Base-by-base conservation (phyloP, 805 yeast species). In the Candida michaelii region DNA sequence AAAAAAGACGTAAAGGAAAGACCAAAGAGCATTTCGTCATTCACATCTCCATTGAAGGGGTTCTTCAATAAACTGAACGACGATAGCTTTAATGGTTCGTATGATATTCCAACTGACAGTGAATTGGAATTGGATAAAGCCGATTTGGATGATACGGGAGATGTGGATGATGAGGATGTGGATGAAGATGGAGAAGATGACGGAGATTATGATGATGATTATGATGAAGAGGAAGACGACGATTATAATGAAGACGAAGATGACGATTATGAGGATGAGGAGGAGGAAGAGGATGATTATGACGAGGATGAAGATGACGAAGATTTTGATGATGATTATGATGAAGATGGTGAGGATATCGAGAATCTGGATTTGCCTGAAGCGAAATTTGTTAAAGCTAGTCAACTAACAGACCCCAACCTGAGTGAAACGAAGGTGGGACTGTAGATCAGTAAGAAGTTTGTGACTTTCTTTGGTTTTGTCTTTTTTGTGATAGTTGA, bases 31-130 rank as follows among this genome's bases (percentile, higher is more conserved):
- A 58, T 55, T 41, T 50, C 66, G 2, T 58, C 73, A 4, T 66
- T 67, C 45, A 53, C 71, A 0, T 66, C 73, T 6, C 74, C 74
- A 11, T 55, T 70, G 38, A 69, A 69, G 42, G 64, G 59, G 39
- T 69, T 70, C 48, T 58, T 66, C 24, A 67, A 66, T 3, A 61
- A 60, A 11, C 60, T 53, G 61, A 27, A 45, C 16, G 52, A 45
- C 9, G 49, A 46, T 34, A 45, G 49, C 3, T 48, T 58, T 44
- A 62, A 62, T 42, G 58, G 58, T 39, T 57, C 23, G 8, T 21
- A 58, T 24, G 60, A 57, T 11, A 25, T 25, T 25, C 29, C 29
- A 25, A 64, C 54, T 8, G 62, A 34, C 10, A 23, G 55, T 4
- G 61, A 34, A 9, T 23, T 34, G n/a, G 29, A 34, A 23, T 23